phyloP scores from a whole-genome alignment of 2,329 filamentous ascomycete species.

The Apiospora phragmitis region DNA sequence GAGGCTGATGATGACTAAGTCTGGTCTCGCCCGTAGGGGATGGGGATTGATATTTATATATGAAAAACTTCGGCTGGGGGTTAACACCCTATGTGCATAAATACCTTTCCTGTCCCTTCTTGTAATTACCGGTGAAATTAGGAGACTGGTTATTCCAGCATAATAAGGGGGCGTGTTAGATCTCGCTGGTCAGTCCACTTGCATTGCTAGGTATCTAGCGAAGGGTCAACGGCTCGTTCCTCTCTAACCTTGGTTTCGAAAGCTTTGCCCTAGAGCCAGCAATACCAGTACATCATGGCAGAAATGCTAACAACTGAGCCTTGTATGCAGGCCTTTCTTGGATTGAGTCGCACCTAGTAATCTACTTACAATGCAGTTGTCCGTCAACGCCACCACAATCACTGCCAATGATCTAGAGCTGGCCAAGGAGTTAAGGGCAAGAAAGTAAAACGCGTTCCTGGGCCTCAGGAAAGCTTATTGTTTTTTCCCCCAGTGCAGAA shows the following conservation, averaged over 20 bases:
- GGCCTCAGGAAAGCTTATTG: background rate
- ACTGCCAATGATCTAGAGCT: background rate
- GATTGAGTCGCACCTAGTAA: background rate
- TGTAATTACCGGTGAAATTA: background rate
- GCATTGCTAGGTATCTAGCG: no score
- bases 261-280: no score
- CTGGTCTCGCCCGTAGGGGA: no score
- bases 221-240: no score
- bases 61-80: background rate
- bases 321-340: background rate
- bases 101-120: no score
- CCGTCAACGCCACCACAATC: background rate
- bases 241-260: no score
- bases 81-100: no score
- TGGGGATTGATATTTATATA: no score
- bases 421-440: background rate
- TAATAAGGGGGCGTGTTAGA: background rate
- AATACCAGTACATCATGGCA: background rate
- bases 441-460: background rate
- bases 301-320: background rate
- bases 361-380: background rate
- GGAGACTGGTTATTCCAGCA: background rate
- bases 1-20: no score
- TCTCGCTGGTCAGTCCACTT: no score
- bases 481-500: background rate